Evolutionary conservation across 805 yeast species (phyloP).

Genomic region (Tanozyma kutaoensis): DNA sequence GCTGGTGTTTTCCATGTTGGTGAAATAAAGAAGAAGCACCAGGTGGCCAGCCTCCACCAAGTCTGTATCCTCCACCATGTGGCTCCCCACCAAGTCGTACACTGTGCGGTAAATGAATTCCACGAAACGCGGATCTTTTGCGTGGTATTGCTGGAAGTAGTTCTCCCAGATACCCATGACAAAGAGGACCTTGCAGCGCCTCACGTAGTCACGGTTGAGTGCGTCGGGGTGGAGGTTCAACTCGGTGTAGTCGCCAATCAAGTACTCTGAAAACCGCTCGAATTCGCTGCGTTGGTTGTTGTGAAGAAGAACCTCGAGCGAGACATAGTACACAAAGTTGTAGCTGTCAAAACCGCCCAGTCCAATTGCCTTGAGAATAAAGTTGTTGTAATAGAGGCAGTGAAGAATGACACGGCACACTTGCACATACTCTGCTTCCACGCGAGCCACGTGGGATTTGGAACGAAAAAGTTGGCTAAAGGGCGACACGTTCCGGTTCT

Average conservation of each 20-base stretch:
- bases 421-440: conserved; percentile 14
- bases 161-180: conserved; percentile 35
- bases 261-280: conserved; percentile 9
- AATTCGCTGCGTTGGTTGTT: conserved; percentile 3
- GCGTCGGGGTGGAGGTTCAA: conserved; percentile 14
- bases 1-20: conserved; percentile 10
- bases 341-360: conserved; percentile 54
- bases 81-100: conserved; percentile 15
- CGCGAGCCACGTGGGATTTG: conserved; percentile 1
- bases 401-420: conserved; percentile 20
- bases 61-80: conserved; percentile 7
- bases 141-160: conserved; percentile 16
- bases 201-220: conserved; percentile 13
- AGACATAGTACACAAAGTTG: conserved; percentile 41
- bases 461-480: conserved; percentile 8
- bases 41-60: conserved; percentile 56
- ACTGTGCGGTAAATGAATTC: conserved; percentile 16
- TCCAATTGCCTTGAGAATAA: conserved; percentile 39
- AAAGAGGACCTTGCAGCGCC: conserved; percentile 28
- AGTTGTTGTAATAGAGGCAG: conserved; percentile 30
- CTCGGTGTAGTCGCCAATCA: conserved; percentile 23
- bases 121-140: conserved; percentile 8
- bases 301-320: conserved; percentile 28
- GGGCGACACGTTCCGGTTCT: conserved; percentile 2
- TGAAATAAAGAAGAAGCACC: conserved; percentile 27